Conservation (phyloP, 805 yeast species). For the Cyberlindnera veronae region DNA sequence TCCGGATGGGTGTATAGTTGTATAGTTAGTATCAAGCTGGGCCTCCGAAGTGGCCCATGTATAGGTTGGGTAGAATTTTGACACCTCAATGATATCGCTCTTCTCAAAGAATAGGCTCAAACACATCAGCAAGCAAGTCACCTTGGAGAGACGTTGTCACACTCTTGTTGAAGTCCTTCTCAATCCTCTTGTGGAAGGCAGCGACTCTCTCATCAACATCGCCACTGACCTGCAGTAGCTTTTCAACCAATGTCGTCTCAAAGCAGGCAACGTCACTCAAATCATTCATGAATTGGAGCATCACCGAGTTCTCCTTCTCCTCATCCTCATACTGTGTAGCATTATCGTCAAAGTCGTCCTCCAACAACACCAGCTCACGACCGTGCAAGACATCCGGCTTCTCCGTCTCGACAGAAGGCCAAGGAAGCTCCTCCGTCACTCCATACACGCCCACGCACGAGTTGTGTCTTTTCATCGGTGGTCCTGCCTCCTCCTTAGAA, state of each 20-base stretch:
- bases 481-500: too few relatives aligned
- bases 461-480: constrained; percentile 17
- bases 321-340: not conserved
- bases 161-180: not conserved
- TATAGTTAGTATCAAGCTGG: too few relatives aligned
- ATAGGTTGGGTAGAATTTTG: too few relatives aligned
- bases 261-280: not conserved
- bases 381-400: too few relatives aligned
- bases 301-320: not conserved
- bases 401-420: too few relatives aligned
- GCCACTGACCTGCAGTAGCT: constrained; percentile 2
- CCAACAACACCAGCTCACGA: too few relatives aligned
- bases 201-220: constrained; percentile 16
- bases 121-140: too few relatives aligned
- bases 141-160: not conserved
- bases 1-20: too few relatives aligned
- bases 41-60: too few relatives aligned
- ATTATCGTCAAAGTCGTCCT: not conserved
- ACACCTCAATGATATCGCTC: too few relatives aligned
- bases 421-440: too few relatives aligned
- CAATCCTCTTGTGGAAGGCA: constrained; percentile 16
- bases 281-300: not conserved
- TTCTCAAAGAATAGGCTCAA: too few relatives aligned
- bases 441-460: constrained; percentile 7
- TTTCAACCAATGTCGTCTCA: not conserved